These are phyloP conservation scores for Mycosphaerella arachidis DNA, from an alignment of 2,329 filamentous ascomycete genomes.

Conservation along the genomic window DNA sequence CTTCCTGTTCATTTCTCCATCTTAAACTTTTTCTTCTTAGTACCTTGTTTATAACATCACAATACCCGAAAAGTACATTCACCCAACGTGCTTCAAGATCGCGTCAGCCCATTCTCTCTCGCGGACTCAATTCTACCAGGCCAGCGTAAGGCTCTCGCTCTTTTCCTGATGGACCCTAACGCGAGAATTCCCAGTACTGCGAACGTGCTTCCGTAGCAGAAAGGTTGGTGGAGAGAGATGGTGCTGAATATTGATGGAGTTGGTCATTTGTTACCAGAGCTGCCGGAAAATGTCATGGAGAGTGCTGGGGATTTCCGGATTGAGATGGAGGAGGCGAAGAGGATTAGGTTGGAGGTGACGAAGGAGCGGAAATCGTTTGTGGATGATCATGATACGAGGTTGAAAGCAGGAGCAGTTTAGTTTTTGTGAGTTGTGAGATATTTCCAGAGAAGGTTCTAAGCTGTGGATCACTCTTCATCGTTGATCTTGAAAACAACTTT, in stretches of 20 bases:
- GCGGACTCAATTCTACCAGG: conserved; percentile 49
- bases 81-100: conserved; percentile 52
- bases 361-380: conserved; percentile 27
- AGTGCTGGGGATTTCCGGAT: conserved; percentile 28
- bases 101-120: conserved; percentile 49
- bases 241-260: conserved; percentile 17
- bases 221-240: conserved; percentile 40
- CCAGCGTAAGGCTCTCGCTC: conserved; percentile 53
- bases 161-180: conserved; percentile 58
- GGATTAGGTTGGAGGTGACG: conserved; percentile 29
- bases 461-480: too few species aligned
- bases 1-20: too few species aligned
- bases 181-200: conserved; percentile 48
- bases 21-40: too few species aligned
- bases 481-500: too few species aligned
- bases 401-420: conserved; percentile 20
- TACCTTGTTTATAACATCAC: too few species aligned
- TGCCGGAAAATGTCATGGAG: conserved; percentile 27
- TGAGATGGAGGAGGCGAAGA: conserved; percentile 27
- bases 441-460: too few species aligned
- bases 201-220: conserved; percentile 50
- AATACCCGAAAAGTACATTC: too few species aligned
- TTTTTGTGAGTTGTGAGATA: conserved; percentile 31
- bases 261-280: conserved; percentile 25
- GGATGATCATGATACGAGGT: conserved; percentile 13